Evolutionary conservation across 352 stramenopile genomes (phyloP).

Genomic region (Phytophthora europaea): DNA sequence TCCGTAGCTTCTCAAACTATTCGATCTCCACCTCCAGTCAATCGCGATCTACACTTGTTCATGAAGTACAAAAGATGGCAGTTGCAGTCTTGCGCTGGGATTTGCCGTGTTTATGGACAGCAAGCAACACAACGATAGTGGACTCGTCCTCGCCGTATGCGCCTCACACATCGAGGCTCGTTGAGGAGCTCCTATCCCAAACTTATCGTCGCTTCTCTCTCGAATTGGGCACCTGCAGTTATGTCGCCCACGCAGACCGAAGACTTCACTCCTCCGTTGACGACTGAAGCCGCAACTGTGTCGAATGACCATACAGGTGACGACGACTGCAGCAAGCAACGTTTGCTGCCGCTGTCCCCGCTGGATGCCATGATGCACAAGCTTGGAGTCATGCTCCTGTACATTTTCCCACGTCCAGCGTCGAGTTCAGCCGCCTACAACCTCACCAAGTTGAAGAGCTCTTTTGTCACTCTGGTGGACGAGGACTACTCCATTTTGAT

Average conservation of each 20-base stretch:
- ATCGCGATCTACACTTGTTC: no score
- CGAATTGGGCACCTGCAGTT: neutral
- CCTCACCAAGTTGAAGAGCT: slow-evolving; percentile 35
- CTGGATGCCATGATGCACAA: slow-evolving; percentile 60
- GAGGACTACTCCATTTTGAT: slow-evolving; percentile 57
- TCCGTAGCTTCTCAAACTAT: slow-evolving; percentile 5
- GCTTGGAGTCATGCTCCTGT: slow-evolving; percentile 55
- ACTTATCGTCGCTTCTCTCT: slow-evolving; percentile 5
- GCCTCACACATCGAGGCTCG: slow-evolving; percentile 3
- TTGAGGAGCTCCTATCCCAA: neutral
- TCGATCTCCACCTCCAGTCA: neutral
- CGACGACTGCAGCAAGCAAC: neutral
- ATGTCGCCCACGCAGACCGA: slow-evolving; percentile 25
- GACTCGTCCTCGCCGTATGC: neutral
- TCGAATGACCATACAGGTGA: neutral
- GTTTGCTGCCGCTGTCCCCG: slow-evolving; percentile 45
- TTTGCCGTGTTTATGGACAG: slow-evolving; percentile 29
- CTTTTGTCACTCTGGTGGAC: slow-evolving; percentile 44
- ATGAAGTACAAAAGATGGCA: no score
- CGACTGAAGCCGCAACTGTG: neutral
- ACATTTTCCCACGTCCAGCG: slow-evolving; percentile 45
- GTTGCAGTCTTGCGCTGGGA: neutral
- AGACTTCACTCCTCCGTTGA: slow-evolving; percentile 6
- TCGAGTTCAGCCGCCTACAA: slow-evolving; percentile 33
- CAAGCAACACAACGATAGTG: slow-evolving; percentile 1